Evolutionary conservation across 73 alveolate species (phyloP), one percentile per base, ranked within the genome.

Genomic region (Symbiodinium natans): DNA sequence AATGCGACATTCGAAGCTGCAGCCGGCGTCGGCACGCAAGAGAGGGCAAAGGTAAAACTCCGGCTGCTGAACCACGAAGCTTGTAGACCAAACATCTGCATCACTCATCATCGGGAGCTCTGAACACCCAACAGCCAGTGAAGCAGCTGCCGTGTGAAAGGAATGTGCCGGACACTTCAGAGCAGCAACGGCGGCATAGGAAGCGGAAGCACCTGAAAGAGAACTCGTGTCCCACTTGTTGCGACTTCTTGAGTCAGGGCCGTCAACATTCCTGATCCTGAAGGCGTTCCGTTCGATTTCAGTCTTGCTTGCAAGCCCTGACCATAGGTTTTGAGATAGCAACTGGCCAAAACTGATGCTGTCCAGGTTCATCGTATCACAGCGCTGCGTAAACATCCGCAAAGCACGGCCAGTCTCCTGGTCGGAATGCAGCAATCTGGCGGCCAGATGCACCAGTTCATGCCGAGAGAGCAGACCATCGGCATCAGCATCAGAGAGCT

Each of bases 21-120:
- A 41, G 36, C 36, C 4, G 25, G 34, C 36, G 34, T 23, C 11
- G 13, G 59, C 84, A 17, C 74, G 82, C 33, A 90, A 1, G 46
- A 90, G 31, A 1, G 97, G 97, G 42, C 97, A 90, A 41, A 90
- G n/a, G 33, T 71, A 90, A 71, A 39, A 90, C 54, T 68, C 97
- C 6, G 97, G 48, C 52, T 90, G 97, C 40, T 54, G 89, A 7
- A 90, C 77, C 80, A 41, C 38, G 29, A 41, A 90, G 75, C 89
- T 71, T 41, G 56, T 68, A 1, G 97, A 90, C 97, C 97, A 90
- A 2, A 90, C 97, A 41, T 33, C 80, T 39, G 80, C 97, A 41
- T 90, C 97, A 33, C 97, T 41, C 97, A 90, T 41, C 41, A 68
- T 11, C 1, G 97, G 97, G 63, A 90, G 39, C 15, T 90, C 80